These are phyloP conservation scores for Nemophila menziesii DNA, from an alignment of 257 asterid species.

Conservation along the genomic window DNA sequence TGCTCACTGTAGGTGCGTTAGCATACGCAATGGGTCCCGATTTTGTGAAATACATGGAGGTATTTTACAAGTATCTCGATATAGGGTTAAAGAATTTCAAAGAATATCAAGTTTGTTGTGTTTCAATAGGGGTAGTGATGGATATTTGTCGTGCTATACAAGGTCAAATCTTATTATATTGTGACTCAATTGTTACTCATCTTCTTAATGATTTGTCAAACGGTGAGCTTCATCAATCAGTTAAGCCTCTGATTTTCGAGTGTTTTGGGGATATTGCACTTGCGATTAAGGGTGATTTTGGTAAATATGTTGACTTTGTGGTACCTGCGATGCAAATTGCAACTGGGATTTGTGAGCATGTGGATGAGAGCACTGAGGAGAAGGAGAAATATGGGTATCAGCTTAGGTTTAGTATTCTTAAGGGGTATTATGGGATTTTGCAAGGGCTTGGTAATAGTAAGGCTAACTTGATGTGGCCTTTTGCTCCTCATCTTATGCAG, in stretches of 20 bases:
- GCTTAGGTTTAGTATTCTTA: constrained; percentile 64
- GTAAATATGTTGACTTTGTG: constrained; percentile 48
- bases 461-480: constrained; percentile 52
- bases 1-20: constrained; percentile 84
- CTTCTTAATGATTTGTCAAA: constrained; percentile 72
- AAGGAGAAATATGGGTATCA: constrained; percentile 65
- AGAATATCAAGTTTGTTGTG: constrained; percentile 79
- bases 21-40: constrained; percentile 62
- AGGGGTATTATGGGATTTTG: constrained; percentile 79
- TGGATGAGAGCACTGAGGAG: constrained; percentile 53
- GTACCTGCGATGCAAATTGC: constrained; percentile 80
- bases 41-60: constrained; percentile 65
- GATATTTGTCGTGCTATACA: constrained; percentile 77
- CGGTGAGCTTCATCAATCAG: constrained; percentile 56
- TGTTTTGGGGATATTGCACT: constrained; percentile 87
- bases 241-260: constrained; percentile 73
- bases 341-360: constrained; percentile 52
- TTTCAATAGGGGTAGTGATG: constrained; percentile 85
- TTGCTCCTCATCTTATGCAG: constrained; percentile 68
- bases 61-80: constrained; percentile 58
- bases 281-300: constrained; percentile 64
- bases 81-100: constrained; percentile 83
- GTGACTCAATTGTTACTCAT: constrained; percentile 68
- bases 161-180: constrained; percentile 54
- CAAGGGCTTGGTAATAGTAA: constrained; percentile 64